Conservation (phyloP, 2,329 filamentous ascomycete species). For the Neonectria ditissima region DNA sequence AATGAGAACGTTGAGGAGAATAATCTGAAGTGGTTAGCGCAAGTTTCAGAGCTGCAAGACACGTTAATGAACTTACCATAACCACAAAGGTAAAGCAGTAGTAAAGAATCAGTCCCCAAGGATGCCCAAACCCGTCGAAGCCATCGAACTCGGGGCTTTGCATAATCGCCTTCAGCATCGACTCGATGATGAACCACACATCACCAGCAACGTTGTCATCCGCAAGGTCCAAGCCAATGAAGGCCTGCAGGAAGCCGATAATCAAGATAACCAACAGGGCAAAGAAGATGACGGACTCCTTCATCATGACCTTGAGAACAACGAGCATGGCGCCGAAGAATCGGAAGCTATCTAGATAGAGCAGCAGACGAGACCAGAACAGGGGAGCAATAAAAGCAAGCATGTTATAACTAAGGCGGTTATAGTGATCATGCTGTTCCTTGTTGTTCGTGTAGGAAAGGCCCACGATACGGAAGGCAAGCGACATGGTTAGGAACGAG, state of each 20-base stretch:
- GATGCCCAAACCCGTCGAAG: conserved; percentile 91
- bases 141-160: conserved; percentile 89
- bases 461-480: conserved; percentile 83
- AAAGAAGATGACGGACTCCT: conserved; percentile 95
- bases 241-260: conserved; percentile 90
- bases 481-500: conserved; percentile 79
- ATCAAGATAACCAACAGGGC: conserved; percentile 87
- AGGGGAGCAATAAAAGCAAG: conserved; percentile 92
- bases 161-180: conserved; percentile 92
- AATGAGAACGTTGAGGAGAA: conserved; percentile 95
- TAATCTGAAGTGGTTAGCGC: conserved; percentile 54
- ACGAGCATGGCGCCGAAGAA: conserved; percentile 99
- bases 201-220: conserved; percentile 78
- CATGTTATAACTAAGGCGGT: conserved; percentile 91
- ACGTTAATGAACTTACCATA: conserved; percentile 71
- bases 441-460: conserved; percentile 68
- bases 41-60: not conserved
- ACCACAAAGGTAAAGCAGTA: conserved; percentile 98
- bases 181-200: conserved; percentile 78
- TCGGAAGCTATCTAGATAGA: conserved; percentile 92
- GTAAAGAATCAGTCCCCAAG: conserved; percentile 94
- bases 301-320: conserved; percentile 95
- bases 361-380: conserved; percentile 93
- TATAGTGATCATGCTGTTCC: conserved; percentile 69
- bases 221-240: conserved; percentile 88